These are phyloP conservation scores for Globisporangium nodosum DNA, from an alignment of 352 stramenopile species.

Conservation along the genomic window DNA sequence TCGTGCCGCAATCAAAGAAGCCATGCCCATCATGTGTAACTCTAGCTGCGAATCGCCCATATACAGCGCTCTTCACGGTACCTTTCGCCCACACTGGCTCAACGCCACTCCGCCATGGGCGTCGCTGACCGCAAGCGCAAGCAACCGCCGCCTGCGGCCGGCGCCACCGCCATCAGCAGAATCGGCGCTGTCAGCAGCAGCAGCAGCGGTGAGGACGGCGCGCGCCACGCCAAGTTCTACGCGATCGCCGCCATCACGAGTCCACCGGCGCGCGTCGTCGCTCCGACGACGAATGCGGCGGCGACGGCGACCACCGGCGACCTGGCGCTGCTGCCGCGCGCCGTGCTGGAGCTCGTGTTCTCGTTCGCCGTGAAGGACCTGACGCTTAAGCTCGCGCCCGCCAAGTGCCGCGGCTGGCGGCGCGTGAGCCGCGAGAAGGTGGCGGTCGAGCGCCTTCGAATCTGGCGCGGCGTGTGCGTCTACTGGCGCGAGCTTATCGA, in stretches of 20 bases:
- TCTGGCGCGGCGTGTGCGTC: constrained; percentile 34
- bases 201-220: not conserved
- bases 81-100: too few relatives aligned
- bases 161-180: not conserved
- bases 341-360: constrained; percentile 46
- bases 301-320: not conserved
- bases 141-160: not conserved
- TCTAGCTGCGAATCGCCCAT: too few relatives aligned
- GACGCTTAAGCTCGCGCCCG: constrained; percentile 38
- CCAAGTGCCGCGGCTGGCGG: constrained; percentile 37
- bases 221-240: constrained; percentile 13
- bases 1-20: too few relatives aligned
- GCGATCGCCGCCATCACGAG: constrained; percentile 14
- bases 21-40: too few relatives aligned
- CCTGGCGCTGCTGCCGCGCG: constrained; percentile 33
- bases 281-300: not conserved
- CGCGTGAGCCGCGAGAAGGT: constrained; percentile 30
- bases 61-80: too few relatives aligned
- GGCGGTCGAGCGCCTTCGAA: constrained; percentile 27
- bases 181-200: not conserved
- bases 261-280: not conserved
- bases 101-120: constrained; percentile 2
- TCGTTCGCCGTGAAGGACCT: constrained; percentile 52
- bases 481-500: constrained; percentile 46
- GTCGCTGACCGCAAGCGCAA: constrained; percentile 14